These are phyloP conservation scores for Ophiostoma angusticollis DNA, from an alignment of 2,329 filamentous ascomycete species.

Conservation along the genomic window DNA sequence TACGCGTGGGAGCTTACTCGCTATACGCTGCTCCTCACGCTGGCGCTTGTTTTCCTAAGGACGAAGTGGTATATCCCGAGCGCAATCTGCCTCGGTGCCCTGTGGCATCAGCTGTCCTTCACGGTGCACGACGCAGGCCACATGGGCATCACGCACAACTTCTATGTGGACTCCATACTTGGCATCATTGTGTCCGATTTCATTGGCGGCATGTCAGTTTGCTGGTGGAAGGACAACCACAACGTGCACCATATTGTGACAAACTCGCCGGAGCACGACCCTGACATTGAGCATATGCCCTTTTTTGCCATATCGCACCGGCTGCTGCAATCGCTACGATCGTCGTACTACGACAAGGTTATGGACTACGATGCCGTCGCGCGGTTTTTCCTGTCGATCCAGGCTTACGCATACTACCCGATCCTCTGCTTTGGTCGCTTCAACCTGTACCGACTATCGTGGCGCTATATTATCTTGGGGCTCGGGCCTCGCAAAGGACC, in stretches of 20 bases:
- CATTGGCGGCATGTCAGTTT: slow-evolving; percentile 74
- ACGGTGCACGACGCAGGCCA: slow-evolving; percentile 90
- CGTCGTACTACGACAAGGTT: slow-evolving; percentile 70
- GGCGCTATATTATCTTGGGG: slow-evolving; percentile 59
- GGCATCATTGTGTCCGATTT: slow-evolving; percentile 87
- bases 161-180: slow-evolving; percentile 68
- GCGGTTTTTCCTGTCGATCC: slow-evolving; percentile 55
- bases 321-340: slow-evolving; percentile 58
- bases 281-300: slow-evolving; percentile 84
- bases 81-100: slow-evolving; percentile 61
- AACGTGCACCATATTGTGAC: slow-evolving; percentile 97
- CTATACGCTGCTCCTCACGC: slow-evolving; percentile 53
- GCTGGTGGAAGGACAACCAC: slow-evolving; percentile 96
- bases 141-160: slow-evolving; percentile 93
- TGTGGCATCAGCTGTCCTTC: slow-evolving; percentile 95
- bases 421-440: slow-evolving; percentile 71
- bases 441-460: slow-evolving; percentile 75
- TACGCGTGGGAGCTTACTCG: slow-evolving; percentile 65
- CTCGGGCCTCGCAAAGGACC: slow-evolving; percentile 61
- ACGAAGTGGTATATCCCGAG: slow-evolving; percentile 56
- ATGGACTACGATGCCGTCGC: slow-evolving; percentile 70
- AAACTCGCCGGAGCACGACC: slow-evolving; percentile 89
- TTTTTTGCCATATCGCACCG: slow-evolving; percentile 80
- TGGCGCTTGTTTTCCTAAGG: slow-evolving; percentile 49
- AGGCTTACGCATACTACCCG: slow-evolving; percentile 74